Evolutionary conservation across 257 asterid genomes (phyloP).

Genomic region (Gardenia jasminoides): DNA sequence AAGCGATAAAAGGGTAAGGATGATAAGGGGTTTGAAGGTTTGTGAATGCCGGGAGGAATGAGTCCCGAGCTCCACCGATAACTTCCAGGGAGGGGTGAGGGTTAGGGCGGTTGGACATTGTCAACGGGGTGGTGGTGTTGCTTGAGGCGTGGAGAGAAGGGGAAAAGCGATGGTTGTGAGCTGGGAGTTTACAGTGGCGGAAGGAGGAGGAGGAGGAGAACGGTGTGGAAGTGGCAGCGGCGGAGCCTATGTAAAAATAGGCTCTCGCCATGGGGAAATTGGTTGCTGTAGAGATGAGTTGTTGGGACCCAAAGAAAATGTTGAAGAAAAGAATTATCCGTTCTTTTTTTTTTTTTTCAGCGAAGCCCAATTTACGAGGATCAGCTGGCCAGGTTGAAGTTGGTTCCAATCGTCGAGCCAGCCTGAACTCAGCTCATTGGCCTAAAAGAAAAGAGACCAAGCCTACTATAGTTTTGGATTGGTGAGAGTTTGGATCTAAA

Average conservation of each 20-base stretch:
- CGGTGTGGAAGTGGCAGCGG: constrained; percentile 36
- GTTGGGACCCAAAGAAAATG: constrained; percentile 8
- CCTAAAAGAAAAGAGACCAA: no score
- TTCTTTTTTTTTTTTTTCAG: neutral
- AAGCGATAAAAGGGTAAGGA: constrained; percentile 60
- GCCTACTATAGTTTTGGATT: no score
- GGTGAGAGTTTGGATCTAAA: no score
- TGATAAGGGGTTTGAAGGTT: constrained; percentile 51
- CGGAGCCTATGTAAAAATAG: constrained; percentile 41
- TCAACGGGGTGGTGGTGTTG: constrained; percentile 17
- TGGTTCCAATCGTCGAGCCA: no score
- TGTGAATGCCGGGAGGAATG: constrained; percentile 63
- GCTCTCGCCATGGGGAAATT: constrained; percentile 56
- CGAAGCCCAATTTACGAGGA: no score
- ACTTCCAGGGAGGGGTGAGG: constrained; percentile 72
- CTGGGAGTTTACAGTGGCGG: constrained; percentile 35
- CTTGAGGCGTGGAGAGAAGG: constrained; percentile 25
- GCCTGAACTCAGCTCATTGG: no score
- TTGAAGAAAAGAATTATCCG: neutral
- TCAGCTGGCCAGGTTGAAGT: no score
- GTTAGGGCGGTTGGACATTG: constrained; percentile 31
- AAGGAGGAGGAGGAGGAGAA: constrained; percentile 37
- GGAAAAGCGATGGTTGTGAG: constrained; percentile 11
- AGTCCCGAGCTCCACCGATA: constrained; percentile 66
- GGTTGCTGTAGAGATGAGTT: constrained; percentile 12